Percentiles rank a stretch among this genome's conserved stretches.
These are phyloP conservation scores for Cornus suecica DNA, from an alignment of 148 eudicot genomes.

Conservation along the genomic window DNA sequence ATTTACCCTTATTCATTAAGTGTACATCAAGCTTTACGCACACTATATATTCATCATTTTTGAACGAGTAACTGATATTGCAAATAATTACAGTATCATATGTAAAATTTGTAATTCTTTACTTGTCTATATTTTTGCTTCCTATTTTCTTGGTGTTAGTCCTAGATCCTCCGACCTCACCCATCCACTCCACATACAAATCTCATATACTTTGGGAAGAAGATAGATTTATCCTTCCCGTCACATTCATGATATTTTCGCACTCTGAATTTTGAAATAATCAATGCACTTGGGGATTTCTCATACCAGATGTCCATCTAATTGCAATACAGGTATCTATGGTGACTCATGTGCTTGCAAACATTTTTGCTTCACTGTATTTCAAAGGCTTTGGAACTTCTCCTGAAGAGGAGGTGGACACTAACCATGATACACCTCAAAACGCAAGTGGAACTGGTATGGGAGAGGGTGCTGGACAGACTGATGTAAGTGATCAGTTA, in stretches of 20 bases:
- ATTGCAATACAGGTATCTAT: slow-evolving; percentile 51
- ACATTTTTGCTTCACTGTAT: slow-evolving; percentile 63
- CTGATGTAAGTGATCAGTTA: slow-evolving; percentile 91
- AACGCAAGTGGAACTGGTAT: slow-evolving; percentile 87
- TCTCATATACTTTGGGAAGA: not conserved
- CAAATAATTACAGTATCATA: too few species aligned
- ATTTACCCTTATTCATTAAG: not conserved
- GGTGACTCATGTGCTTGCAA: slow-evolving; percentile 64
- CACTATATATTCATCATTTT: not conserved
- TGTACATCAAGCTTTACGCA: not conserved
- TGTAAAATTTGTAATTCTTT: too few species aligned
- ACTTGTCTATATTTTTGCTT: not conserved
- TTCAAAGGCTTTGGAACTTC: slow-evolving; percentile 72
- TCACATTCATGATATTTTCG: not conserved
- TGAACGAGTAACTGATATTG: too few species aligned
- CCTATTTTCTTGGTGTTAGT: not conserved
- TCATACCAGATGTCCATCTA: not conserved
- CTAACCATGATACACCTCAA: slow-evolving; percentile 39
- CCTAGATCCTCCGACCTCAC: not conserved
- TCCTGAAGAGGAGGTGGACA: slow-evolving; percentile 50
- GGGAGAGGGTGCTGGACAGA: slow-evolving; percentile 84
- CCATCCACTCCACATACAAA: not conserved
- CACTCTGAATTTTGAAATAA: not conserved
- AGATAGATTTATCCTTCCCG: not conserved
- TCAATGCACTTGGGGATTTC: not conserved